phyloP scores from a whole-genome alignment of 108 stramenopile species.

The Cyclotella sp. region DNA sequence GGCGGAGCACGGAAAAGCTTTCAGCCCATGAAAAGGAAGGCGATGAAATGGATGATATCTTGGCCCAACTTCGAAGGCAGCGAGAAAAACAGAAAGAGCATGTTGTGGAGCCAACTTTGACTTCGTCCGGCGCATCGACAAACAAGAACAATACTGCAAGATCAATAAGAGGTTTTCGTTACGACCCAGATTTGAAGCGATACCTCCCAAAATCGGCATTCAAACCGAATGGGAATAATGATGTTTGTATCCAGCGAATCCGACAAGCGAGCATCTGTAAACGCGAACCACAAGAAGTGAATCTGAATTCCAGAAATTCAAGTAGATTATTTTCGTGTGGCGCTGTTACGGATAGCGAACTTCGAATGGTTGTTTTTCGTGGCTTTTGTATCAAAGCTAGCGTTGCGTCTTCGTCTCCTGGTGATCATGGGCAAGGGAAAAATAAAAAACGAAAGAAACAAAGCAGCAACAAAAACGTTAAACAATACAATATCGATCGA shows the following conservation, averaged over 20 bases:
- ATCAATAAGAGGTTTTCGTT: slow-evolving; percentile 25
- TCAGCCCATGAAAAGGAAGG: background rate
- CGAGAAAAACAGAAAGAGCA: slow-evolving; percentile 20
- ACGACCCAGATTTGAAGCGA: slow-evolving; percentile 37
- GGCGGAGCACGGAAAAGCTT: background rate
- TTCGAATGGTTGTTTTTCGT: slow-evolving; percentile 25
- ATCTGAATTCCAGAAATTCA: background rate
- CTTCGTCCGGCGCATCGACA: background rate
- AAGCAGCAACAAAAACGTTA: background rate
- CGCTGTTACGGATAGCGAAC: background rate
- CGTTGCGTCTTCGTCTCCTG: background rate
- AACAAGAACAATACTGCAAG: background rate
- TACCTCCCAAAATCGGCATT: slow-evolving; percentile 44
- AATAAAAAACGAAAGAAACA: slow-evolving; percentile 17
- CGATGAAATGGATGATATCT: slow-evolving; percentile 29
- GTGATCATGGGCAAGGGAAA: slow-evolving; percentile 6
- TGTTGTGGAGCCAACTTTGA: background rate
- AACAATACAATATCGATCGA: background rate
- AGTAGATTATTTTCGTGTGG: background rate
- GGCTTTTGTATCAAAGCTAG: background rate
- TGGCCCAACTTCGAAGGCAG: slow-evolving; percentile 43
- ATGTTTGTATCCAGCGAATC: slow-evolving; percentile 33
- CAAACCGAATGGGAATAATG: slow-evolving; percentile 33
- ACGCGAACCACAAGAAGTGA: background rate
- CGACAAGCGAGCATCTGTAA: slow-evolving; percentile 1